A percentile compares a stretch with the other conserved stretches of the same genome.
Conservation (phyloP, 148 eudicot genomes). For the Vaccinium vitisidaea region DNA sequence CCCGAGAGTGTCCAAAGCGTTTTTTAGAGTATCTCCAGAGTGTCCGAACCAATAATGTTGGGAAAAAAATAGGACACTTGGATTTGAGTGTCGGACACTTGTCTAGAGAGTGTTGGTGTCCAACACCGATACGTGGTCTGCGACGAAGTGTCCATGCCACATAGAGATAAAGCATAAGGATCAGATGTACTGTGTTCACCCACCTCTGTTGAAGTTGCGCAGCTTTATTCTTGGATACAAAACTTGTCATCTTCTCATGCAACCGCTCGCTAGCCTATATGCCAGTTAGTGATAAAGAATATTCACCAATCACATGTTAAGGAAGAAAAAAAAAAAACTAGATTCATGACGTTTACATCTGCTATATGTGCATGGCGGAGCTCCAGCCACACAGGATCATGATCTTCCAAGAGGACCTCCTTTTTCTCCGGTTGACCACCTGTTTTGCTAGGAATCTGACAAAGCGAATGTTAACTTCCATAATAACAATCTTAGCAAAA, state of each 20-base stretch:
- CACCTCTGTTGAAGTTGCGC: conserved; percentile 92
- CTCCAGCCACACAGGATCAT: conserved; percentile 96
- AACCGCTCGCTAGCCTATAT: conserved; percentile 89
- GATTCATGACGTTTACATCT: conserved; percentile 53
- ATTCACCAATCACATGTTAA: background rate
- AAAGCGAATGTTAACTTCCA: conserved; percentile 15
- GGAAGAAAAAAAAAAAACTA: background rate
- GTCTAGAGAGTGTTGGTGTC: too few relatives aligned
- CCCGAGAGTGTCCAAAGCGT: too few relatives aligned
- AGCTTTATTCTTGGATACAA: conserved; percentile 88
- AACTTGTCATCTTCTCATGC: conserved; percentile 80
- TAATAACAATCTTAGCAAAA: conserved; percentile 3
- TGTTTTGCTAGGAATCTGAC: conserved; percentile 67
- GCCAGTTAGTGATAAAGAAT: conserved; percentile 15
- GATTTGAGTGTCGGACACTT: too few relatives aligned
- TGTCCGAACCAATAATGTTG: too few relatives aligned
- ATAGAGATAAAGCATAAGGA: background rate
- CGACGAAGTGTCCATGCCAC: too few relatives aligned
- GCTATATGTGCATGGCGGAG: conserved; percentile 89
- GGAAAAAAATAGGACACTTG: too few relatives aligned
- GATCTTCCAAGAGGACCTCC: conserved; percentile 81
- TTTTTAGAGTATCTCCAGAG: too few relatives aligned
- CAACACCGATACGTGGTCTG: too few relatives aligned
- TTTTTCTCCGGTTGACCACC: conserved; percentile 81
- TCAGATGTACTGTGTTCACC: conserved; percentile 17